These are phyloP conservation scores for Seiridium cupressi DNA, from an alignment of 2,329 filamentous ascomycete species.

Conservation along the genomic window DNA sequence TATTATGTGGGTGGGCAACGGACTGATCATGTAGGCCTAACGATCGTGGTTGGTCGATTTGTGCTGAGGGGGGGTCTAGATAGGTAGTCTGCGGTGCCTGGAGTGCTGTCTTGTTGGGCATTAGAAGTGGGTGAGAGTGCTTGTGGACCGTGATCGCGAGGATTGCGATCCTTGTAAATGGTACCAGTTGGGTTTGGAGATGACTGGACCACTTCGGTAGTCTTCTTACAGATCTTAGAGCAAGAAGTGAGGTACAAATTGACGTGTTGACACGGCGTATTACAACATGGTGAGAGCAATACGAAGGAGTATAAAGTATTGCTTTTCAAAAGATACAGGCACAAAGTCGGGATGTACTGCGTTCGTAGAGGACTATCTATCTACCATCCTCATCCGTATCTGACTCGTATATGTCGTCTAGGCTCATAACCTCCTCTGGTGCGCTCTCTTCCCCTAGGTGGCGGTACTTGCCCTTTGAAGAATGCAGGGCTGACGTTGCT, in stretches of 20 bases:
- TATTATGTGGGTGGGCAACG: background rate
- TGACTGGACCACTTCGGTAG: too few relatives aligned
- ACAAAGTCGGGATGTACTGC: too few relatives aligned
- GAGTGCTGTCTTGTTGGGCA: constrained; percentile 48
- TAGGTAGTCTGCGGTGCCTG: constrained; percentile 57
- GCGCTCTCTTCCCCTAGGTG: background rate
- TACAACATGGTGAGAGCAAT: too few relatives aligned
- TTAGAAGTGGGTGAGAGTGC: constrained; percentile 41
- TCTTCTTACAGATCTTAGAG: too few relatives aligned
- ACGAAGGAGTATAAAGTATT: too few relatives aligned
- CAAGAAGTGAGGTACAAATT: too few relatives aligned
- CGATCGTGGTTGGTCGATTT: constrained; percentile 59
- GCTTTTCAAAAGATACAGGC: too few relatives aligned
- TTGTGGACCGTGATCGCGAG: constrained; percentile 55
- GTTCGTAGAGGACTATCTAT: too few relatives aligned
- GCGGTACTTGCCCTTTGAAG: too few relatives aligned
- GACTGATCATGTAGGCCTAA: constrained; percentile 35
- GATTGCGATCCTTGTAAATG: constrained; percentile 46
- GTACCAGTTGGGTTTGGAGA: constrained; percentile 41
- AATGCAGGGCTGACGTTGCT: background rate
- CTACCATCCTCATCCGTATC: too few relatives aligned
- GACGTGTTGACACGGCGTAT: too few relatives aligned
- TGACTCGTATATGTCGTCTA: background rate
- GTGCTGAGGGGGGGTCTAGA: constrained; percentile 59
- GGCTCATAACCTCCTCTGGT: background rate